Base-by-base conservation (phyloP, 148 eudicot genomes). In the Amaranthus hypochondriacus region DNA sequence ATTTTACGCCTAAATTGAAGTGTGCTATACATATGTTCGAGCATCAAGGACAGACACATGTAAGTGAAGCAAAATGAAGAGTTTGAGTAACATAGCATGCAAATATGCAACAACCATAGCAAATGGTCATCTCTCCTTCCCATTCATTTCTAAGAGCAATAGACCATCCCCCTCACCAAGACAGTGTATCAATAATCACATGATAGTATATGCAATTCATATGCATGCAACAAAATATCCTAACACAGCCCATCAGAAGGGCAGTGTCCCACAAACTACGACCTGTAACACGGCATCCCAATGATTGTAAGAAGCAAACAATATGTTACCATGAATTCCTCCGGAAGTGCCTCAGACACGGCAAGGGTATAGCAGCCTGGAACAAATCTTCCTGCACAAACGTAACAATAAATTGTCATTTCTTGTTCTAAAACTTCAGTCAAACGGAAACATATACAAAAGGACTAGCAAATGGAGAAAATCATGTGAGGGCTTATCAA, bases 311-410 rank as follows among this genome's bases (percentile, higher is more conserved):
- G 54, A 64, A n/a, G 52, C 9, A 43, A 61, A 3, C 12, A 67
- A 69, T 72, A 72, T 50, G 63, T 70, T 28, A 78, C 96, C 96
- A 87, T 93, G 58, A 86, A 66, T 64, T 91, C 91, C 49, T 86
- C 88, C 5, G 86, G 80, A 48, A 91, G 93, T 71, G 87, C 84
- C 81, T 89, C 97, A 43, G 92, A 91, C 49, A 91, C 93, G 51
- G 93, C 93, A 74, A 91, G 90, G 0, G 93, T 87, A 81, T 89
- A 91, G 77, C 93, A 89, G 75, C 93, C 92, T 48, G 93, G 93
- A 60, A 76, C 91, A 78, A 77, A 85, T 80, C 83, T 88, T 62
- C 89, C 95, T 90, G 84, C 48, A 79, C 71, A 55, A 66, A 49
- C 72, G 44, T 49, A 74, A 56, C 6, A 52, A 12, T 49, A 43